These are phyloP conservation scores for Phlyctochytrium bullatum DNA, from an alignment of 192 early-diverging fungal species.

Conservation along the genomic window DNA sequence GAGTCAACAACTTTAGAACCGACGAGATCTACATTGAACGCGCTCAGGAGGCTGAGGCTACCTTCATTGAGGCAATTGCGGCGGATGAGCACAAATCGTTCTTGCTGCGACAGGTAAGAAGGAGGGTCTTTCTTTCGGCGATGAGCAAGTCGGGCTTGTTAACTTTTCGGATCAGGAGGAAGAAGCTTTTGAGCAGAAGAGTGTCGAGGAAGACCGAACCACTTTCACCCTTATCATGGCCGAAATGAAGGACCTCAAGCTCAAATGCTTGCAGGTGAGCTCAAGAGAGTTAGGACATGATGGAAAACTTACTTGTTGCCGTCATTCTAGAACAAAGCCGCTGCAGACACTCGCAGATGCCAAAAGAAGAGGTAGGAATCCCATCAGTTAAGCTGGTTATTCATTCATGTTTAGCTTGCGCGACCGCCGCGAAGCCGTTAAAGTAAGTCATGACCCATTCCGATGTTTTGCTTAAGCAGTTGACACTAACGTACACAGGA, in stretches of 20 bases:
- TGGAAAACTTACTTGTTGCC: too few species aligned
- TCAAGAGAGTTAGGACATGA: too few species aligned
- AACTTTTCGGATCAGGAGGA: conserved; percentile 8
- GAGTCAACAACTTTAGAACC: conserved; percentile 32
- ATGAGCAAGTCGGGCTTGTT: not conserved
- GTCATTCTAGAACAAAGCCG: conserved; percentile 15
- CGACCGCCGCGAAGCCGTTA: not conserved
- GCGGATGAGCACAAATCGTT: conserved; percentile 22
- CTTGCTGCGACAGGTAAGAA: conserved; percentile 11
- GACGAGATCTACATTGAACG: conserved; percentile 31
- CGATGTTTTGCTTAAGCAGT: not conserved
- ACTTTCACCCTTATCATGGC: conserved; percentile 22
- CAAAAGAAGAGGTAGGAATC: conserved; percentile 28
- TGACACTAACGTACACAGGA: conserved; percentile 12
- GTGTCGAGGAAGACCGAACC: conserved; percentile 19
- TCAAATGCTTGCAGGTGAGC: not conserved
- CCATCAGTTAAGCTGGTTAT: not conserved
- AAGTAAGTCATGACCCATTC: not conserved
- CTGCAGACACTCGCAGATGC: conserved; percentile 26
- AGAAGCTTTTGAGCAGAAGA: conserved; percentile 13
- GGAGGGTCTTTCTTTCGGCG: not conserved
- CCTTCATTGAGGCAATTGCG: conserved; percentile 21
- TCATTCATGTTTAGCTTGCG: not conserved
- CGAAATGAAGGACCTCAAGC: conserved; percentile 28
- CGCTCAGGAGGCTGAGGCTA: conserved; percentile 15